Evolutionary conservation across 2,329 filamentous ascomycete genomes (phyloP).

Genomic region (Xylariomycetidae sp.): DNA sequence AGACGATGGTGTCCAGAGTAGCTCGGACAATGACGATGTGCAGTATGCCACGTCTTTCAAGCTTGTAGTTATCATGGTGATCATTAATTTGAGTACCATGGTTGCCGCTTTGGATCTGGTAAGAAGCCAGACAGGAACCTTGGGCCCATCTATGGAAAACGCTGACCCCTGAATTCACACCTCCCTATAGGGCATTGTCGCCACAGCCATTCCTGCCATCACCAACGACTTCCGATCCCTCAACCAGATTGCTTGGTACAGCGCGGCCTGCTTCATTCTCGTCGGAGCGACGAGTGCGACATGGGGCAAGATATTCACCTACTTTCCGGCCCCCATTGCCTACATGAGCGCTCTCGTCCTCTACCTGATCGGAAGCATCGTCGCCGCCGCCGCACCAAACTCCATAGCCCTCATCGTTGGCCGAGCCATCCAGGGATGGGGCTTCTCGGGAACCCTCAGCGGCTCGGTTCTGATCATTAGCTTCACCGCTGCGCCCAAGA

Average conservation of each 20-base stretch:
- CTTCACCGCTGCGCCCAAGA: slow-evolving; percentile 22
- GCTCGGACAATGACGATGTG: no score
- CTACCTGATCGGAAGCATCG: slow-evolving; percentile 30
- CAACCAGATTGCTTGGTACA: slow-evolving; percentile 31
- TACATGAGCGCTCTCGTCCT: slow-evolving; percentile 23
- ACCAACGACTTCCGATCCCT: slow-evolving; percentile 24
- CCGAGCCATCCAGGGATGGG: slow-evolving; percentile 31
- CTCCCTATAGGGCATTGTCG: slow-evolving; percentile 13
- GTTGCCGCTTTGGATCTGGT: no score
- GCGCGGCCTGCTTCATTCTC: slow-evolving; percentile 26
- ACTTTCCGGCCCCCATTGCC: slow-evolving; percentile 26
- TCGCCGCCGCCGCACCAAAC: slow-evolving; percentile 30
- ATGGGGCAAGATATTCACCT: slow-evolving; percentile 32
- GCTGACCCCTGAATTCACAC: no score
- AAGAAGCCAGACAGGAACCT: no score
- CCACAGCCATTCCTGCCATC: slow-evolving; percentile 16
- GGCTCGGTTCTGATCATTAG: slow-evolving; percentile 25
- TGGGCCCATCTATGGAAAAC: no score
- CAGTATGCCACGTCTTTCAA: no score
- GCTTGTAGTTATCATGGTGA: no score
- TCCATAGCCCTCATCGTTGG: slow-evolving; percentile 32
- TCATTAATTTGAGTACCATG: no score
- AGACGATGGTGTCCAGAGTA: no score
- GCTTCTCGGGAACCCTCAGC: slow-evolving; percentile 28
- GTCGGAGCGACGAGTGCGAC: slow-evolving; percentile 28